Evolutionary conservation across 1,284 basidiomycete genomes (phyloP).

Genomic region (Tylopilus sp.): DNA sequence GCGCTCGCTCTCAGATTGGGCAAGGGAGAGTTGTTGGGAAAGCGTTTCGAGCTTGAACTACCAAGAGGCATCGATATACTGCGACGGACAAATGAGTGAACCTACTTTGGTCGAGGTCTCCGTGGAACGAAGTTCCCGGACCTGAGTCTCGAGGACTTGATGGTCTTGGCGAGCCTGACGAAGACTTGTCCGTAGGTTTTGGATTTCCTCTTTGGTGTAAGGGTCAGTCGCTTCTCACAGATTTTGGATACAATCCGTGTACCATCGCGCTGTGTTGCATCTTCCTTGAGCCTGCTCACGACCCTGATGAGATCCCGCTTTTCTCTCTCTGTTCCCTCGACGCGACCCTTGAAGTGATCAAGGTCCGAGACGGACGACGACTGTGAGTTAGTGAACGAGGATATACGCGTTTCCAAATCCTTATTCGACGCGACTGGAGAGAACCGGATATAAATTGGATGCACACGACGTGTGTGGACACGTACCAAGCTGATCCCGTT

Average conservation of each 20-base stretch:
- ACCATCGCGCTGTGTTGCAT: slow-evolving; percentile 67
- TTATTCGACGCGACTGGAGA: slow-evolving; percentile 48
- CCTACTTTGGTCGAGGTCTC: slow-evolving; percentile 68
- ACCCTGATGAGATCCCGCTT: slow-evolving; percentile 75
- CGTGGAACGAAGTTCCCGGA: slow-evolving; percentile 63
- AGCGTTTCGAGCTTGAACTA: slow-evolving; percentile 80
- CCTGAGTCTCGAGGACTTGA: slow-evolving; percentile 57
- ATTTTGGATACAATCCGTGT: slow-evolving; percentile 6
- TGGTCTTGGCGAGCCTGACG: slow-evolving; percentile 75
- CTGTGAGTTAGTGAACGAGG: slow-evolving; percentile 50
- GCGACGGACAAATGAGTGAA: neutral
- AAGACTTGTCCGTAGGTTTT: slow-evolving; percentile 60
- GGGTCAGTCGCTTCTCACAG: slow-evolving; percentile 6
- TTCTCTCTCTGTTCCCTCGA: slow-evolving; percentile 73
- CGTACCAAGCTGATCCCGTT: slow-evolving; percentile 64
- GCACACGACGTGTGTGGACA: slow-evolving; percentile 10
- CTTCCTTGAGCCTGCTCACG: slow-evolving; percentile 70
- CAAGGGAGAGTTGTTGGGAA: slow-evolving; percentile 72
- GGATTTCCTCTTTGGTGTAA: slow-evolving; percentile 56
- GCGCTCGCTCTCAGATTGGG: slow-evolving; percentile 69
- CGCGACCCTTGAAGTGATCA: slow-evolving; percentile 50
- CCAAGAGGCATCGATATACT: neutral
- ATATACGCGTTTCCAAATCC: slow-evolving; percentile 52
- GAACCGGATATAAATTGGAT: slow-evolving; percentile 7
- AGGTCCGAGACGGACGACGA: slow-evolving; percentile 59